A percentile compares a stretch with the other conserved stretches of the same genome.
These are phyloP conservation scores for Brettanomyces naardenensis DNA, from an alignment of 805 yeast species.

Conservation along the genomic window DNA sequence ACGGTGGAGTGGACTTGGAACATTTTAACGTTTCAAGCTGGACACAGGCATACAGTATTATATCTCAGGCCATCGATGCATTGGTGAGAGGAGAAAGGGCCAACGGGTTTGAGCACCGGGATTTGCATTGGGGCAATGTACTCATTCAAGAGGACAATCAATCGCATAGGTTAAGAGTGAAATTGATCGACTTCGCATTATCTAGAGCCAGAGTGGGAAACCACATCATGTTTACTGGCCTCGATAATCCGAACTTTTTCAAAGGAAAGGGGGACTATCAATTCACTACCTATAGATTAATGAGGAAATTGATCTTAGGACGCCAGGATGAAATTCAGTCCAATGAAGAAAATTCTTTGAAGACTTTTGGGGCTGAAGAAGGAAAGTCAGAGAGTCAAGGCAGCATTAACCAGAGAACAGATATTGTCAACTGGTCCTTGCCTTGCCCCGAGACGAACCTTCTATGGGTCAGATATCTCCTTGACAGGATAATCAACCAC, in stretches of 20 bases:
- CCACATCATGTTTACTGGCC: constrained; percentile 38
- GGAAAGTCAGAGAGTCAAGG: not conserved
- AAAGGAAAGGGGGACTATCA: constrained; percentile 53
- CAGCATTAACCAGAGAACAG: not conserved
- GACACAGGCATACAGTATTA: constrained; percentile 34
- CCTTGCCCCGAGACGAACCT: constrained; percentile 45
- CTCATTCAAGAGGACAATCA: constrained; percentile 30
- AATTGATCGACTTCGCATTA: constrained; percentile 51
- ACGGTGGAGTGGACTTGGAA: constrained; percentile 38
- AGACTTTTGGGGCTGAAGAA: not conserved
- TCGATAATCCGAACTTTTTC: constrained; percentile 59
- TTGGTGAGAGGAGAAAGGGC: constrained; percentile 45
- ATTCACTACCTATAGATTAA: constrained; percentile 50
- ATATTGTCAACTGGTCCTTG: constrained; percentile 36
- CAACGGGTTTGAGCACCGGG: constrained; percentile 61
- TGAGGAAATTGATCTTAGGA: constrained; percentile 31
- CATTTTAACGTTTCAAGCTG: constrained; percentile 31
- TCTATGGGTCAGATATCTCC: constrained; percentile 58
- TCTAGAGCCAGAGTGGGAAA: constrained; percentile 35
- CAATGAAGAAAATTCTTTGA: not conserved
- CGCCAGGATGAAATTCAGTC: constrained; percentile 2
- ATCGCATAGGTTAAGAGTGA: constrained; percentile 23
- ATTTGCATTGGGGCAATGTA: constrained; percentile 60
- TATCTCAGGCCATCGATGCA: constrained; percentile 44
- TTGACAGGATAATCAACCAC: constrained; percentile 37